phyloP scores from a whole-genome alignment of 371 early-diverging fungal species.

The Mortierella sp. region DNA sequence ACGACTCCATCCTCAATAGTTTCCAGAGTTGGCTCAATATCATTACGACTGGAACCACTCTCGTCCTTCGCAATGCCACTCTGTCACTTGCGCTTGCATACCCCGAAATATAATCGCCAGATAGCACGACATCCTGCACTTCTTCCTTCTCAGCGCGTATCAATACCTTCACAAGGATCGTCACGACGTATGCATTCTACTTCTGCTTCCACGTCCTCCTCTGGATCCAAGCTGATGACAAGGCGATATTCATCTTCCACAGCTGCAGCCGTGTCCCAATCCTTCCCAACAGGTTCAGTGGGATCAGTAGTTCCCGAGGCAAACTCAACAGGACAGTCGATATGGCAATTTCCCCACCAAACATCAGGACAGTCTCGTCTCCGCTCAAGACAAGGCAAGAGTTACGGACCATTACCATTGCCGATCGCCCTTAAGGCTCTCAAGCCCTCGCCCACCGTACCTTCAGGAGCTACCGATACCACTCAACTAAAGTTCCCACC shows the following conservation, averaged over 20 bases:
- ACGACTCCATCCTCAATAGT: not conserved
- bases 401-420: conserved; percentile 23
- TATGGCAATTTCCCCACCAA: conserved; percentile 30
- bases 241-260: conserved; percentile 12
- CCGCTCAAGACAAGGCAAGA: not conserved
- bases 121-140: not conserved
- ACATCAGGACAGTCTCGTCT: not conserved
- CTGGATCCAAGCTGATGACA: not conserved
- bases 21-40: too few species aligned
- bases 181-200: not conserved
- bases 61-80: too few species aligned
- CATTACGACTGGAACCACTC: too few species aligned
- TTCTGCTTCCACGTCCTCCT: not conserved
- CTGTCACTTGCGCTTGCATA: too few species aligned
- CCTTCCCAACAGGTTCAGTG: not conserved
- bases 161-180: conserved; percentile 1
- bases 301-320: not conserved
- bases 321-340: not conserved
- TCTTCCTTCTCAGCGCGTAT: not conserved
- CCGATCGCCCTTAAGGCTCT: conserved; percentile 31
- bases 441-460: not conserved
- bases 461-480: not conserved
- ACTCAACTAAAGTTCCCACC: conserved; percentile 22
- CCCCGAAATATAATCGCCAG: not conserved
- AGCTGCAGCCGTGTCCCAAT: not conserved